Evolutionary conservation across 306 rosid species (phyloP), one percentile per base, ranked within the genome.

Genomic region (Vigna unguiculata): DNA sequence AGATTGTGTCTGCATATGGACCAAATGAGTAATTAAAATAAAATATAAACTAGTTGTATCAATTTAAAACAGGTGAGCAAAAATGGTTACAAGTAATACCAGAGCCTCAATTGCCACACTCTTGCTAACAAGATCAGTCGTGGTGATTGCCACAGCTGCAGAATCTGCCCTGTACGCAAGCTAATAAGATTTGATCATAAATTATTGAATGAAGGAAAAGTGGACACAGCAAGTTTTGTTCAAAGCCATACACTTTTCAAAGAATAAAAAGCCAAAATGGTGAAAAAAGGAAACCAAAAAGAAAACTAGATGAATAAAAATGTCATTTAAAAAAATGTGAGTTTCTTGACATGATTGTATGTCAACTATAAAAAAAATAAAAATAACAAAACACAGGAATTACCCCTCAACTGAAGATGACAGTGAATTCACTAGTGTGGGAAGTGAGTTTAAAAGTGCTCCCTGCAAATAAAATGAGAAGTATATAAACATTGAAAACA

Each of bases 91-190:
- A 15, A 62, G 51, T 71, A 48, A 75, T 76, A 95, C 99, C 93
- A 87, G 80, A 51, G 91, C 85, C 82, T 92, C 97, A 43, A 95
- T 83, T 71, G 98, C 97, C 82, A 95, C 90, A 45, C 97, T 95
- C 91, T 95, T 95, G 89, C 91, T 90, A 57, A 90, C 98, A 58
- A 95, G 97, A 83, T 95, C 98, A 4, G 97, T 95, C 0, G 98
- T 95, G 21, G 97, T 95, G 74, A 95, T 92, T 51, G 98, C 98
- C 72, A 95, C 97, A 16, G 98, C 97, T 60, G 98, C 97, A 68
- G 87, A 69, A 81, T 89, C 97, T 78, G 97, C 97, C 88, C 97
- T 94, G 93, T 76, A 83, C 47, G 71, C 54, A 78, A 74, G 68
- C 87, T 53, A 66, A 84, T 85, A 78, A 72, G 78, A 78, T 80